phyloP scores from a whole-genome alignment of 805 yeast species.

The Candida ortonii region DNA sequence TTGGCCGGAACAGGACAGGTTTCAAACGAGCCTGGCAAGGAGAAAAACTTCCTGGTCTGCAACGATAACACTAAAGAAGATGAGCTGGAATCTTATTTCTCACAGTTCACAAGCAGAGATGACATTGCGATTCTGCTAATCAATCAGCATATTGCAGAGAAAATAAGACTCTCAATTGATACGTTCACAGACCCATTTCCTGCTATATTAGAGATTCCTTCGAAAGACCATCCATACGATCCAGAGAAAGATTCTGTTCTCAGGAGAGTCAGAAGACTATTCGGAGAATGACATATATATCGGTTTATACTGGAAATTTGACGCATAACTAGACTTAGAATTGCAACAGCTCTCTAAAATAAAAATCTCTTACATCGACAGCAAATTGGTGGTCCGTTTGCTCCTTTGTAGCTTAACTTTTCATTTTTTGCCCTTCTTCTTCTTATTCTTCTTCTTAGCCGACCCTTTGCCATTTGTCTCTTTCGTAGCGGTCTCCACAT shows the following conservation, averaged over 20 bases:
- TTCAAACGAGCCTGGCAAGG: slow-evolving; percentile 55
- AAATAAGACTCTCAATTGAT: slow-evolving; percentile 79
- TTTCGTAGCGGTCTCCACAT: slow-evolving; percentile 2
- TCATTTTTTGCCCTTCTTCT: slow-evolving; percentile 35
- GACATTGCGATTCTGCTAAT: slow-evolving; percentile 92
- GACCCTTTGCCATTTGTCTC: slow-evolving; percentile 9
- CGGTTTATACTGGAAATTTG: background rate
- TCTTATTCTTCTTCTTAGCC: slow-evolving; percentile 35
- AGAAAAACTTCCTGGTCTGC: slow-evolving; percentile 76
- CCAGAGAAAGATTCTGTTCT: slow-evolving; percentile 97
- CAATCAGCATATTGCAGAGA: slow-evolving; percentile 93
- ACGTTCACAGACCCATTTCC: slow-evolving; percentile 89
- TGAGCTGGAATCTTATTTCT: slow-evolving; percentile 72
- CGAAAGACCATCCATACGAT: slow-evolving; percentile 97
- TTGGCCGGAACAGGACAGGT: slow-evolving; percentile 95
- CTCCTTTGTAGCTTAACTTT: too few relatives aligned
- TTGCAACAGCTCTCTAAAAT: too few relatives aligned
- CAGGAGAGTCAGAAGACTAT: slow-evolving; percentile 89
- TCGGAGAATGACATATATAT: slow-evolving; percentile 70
- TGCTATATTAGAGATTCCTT: slow-evolving; percentile 93
- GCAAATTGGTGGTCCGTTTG: too few relatives aligned
- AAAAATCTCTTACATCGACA: too few relatives aligned
- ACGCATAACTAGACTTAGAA: background rate
- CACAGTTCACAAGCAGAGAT: slow-evolving; percentile 71
- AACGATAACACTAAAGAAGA: slow-evolving; percentile 77